Evolutionary conservation across 345 rosid species (phyloP), one percentile per base, ranked within the genome.

Genomic region (Acer saccharum): DNA sequence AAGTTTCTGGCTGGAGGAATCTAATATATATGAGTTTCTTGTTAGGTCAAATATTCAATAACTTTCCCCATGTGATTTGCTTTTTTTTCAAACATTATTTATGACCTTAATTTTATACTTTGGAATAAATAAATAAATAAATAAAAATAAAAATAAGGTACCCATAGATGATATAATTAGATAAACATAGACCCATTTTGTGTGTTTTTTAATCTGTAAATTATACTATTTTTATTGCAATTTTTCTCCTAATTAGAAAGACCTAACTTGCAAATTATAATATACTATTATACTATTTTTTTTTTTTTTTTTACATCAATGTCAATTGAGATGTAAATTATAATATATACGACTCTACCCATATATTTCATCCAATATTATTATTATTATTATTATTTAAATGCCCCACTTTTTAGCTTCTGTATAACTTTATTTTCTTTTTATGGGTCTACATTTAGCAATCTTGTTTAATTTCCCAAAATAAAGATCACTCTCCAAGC

Each of bases 1-100:
- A 1, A 73, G 81, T 73, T 29, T 52, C 73, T 73, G 77, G 78
- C 84, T 52, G 78, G 76, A 52, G 68, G 78, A 77, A 81, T 77
- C 78, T 73, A 54, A 54, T 14, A 6, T 52, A 52, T 48, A 4
- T 50, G 55, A 16, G 18, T 54, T 46, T 20, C 67, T 32, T 16
- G 71, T 64, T 52, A n/a, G 61, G 67, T 81, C 72, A 68, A 68
- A 48, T 35, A 32, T 32, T 50, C 46, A 43, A 32, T 43, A 58
- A n/a, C 27, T 60, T 18, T 69, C 2, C 52, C 68, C 81, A 77
- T 77, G 78, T 77, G 78, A 80, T 60, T 13, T 46, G 44, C 69
- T 55, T 69, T 75, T 32, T 63, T 64, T 69, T 75, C 62, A 43
- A 20, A 54, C 75, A 80, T 21, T 46, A 27, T 44, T 73, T 72